Base-by-base conservation (phyloP, 2,329 filamentous ascomycete species). In the Celoporthe dispersa region DNA sequence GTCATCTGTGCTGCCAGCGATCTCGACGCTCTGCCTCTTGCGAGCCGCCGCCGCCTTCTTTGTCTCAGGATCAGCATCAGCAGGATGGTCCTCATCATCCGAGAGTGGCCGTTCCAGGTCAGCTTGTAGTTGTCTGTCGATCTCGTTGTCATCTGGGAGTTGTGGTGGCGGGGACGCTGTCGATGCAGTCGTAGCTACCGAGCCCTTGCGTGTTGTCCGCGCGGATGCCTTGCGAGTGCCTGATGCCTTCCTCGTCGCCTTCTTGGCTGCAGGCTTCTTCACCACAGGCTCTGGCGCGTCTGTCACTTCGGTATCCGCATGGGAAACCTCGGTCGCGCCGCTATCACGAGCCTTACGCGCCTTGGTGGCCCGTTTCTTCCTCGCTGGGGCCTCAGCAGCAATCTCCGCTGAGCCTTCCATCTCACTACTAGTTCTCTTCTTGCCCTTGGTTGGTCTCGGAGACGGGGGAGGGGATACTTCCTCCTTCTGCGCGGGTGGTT, bases 91-190 rank as follows among this genome's bases (percentile, higher is more conserved):
- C 60, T 88, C 87, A 19, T 86, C 84, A 39, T 90, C 86, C 1
- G 83, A 85, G 35, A 86, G 76, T 1, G 84, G 86, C 39, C 84
- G 81, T 59, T 90, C 87, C 12, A 92, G 83, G 69, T 91, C 91
- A 2, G 87, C 88, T 75, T 91, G 86, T 1, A 93, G 81, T 64
- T 88, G 88, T 31, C 86, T 86, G 66, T 93, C 89, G 51, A 92
- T 85, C 72, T 92, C 90, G 1, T 89, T 87, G 71, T 92, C 89
- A 68, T 88, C 84, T 0, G 86, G 85, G 14, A 87, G 80, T n/a
- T 82, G 76, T 6, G 75, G 77, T 48, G 77, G 77, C 5, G 81
- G 70, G 2, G 81, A 81, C 4, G 75, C 81, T 9, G 81, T 75
- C 1, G 82, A 80, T 0, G 82, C 80, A 44, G 84, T 84, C 1